phyloP scores from a whole-genome alignment of 2,329 filamentous ascomycete genomes.

The Tolypocladium paradoxum region DNA sequence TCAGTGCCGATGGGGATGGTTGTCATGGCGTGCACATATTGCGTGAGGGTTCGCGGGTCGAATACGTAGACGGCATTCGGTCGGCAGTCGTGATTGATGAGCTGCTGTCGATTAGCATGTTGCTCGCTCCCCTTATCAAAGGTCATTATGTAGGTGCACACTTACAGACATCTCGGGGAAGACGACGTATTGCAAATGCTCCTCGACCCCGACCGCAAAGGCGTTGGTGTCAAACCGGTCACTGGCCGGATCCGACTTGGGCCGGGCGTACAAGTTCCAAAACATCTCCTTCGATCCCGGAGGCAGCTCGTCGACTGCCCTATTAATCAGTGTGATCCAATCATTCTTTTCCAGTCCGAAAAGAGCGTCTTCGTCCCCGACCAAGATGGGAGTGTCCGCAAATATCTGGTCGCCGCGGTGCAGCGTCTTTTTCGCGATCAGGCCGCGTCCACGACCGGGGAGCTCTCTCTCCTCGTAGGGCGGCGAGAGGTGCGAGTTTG shows the following conservation, averaged over 20 bases:
- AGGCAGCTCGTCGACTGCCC: conserved; percentile 5
- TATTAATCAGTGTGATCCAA: neutral
- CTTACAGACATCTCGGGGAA: conserved; percentile 8
- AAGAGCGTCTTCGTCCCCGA: conserved; percentile 3
- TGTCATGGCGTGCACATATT: conserved; percentile 26
- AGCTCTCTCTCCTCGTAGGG: conserved; percentile 12
- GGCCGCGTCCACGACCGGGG: conserved; percentile 12
- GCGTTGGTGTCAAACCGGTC: conserved; percentile 7
- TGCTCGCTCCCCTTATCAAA: neutral
- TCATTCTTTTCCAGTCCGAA: neutral
- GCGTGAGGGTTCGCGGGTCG: conserved; percentile 24
- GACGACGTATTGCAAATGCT: conserved; percentile 3
- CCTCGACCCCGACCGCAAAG: conserved; percentile 2
- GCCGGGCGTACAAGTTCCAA: conserved; percentile 3
- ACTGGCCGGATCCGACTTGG: neutral
- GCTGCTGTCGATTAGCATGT: conserved; percentile 14
- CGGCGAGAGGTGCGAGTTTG: conserved; percentile 4
- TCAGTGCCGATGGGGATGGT: conserved; percentile 31
- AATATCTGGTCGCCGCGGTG: conserved; percentile 10
- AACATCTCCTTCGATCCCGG: conserved; percentile 1
- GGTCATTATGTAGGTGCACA: neutral
- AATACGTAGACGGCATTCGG: conserved; percentile 33
- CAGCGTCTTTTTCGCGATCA: conserved; percentile 14
- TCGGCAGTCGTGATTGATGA: conserved; percentile 34
- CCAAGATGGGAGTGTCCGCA: conserved; percentile 5